Evolutionary conservation across 2,329 filamentous ascomycete species (phyloP).

Genomic region (Rhinocladiella similis): DNA sequence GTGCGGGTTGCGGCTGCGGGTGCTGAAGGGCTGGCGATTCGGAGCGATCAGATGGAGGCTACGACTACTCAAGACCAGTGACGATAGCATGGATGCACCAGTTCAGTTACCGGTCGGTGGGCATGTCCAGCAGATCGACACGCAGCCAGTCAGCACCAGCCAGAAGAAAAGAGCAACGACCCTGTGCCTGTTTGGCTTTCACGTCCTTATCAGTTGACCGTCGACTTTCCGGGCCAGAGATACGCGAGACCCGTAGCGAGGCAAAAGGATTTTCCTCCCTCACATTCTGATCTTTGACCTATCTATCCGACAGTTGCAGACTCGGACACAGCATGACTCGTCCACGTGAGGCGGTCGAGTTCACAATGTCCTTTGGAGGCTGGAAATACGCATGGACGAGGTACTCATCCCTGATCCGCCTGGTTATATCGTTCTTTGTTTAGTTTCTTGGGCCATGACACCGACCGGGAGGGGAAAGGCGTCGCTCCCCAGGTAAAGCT

Average conservation of each 20-base stretch:
- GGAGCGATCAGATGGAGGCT: neutral
- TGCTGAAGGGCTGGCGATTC: too few relatives aligned
- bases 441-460: neutral
- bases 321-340: neutral
- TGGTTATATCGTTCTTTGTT: neutral
- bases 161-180: neutral
- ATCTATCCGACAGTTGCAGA: conserved; percentile 1
- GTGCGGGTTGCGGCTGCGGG: neutral
- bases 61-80: neutral
- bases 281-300: neutral
- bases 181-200: neutral
- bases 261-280: neutral
- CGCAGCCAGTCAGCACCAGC: neutral
- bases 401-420: neutral
- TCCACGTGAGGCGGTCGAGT: neutral
- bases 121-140: neutral
- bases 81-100: neutral
- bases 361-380: neutral
- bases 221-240: neutral
- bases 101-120: neutral
- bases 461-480: neutral
- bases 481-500: neutral
- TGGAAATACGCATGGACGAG: neutral
- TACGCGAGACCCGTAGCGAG: conserved; percentile 1
- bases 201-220: neutral